phyloP scores from a whole-genome alignment of 441 rosid species.

The Croton laevigatus region DNA sequence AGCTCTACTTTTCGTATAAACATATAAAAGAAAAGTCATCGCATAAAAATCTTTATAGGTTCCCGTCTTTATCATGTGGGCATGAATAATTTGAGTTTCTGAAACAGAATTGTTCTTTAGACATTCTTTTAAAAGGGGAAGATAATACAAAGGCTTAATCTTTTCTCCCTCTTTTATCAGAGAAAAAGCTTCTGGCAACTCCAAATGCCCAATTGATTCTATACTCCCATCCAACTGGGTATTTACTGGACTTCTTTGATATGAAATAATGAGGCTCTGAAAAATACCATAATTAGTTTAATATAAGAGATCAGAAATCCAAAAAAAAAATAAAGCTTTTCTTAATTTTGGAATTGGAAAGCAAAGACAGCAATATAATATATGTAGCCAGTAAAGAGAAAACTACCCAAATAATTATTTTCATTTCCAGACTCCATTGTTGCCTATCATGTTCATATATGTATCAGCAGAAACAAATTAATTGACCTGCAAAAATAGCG shows the following conservation, averaged over 20 bases:
- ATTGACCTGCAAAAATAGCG: neutral
- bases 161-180: constrained; percentile 24
- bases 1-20: constrained; percentile 48
- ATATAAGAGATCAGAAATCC: constrained; percentile 17
- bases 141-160: constrained; percentile 32
- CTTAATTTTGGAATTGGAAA: neutral
- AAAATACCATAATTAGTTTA: constrained; percentile 12
- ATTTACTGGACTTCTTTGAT: constrained; percentile 23
- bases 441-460: neutral
- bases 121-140: constrained; percentile 50
- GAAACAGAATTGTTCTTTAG: constrained; percentile 32
- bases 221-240: constrained; percentile 29
- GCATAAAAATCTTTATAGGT: constrained; percentile 29
- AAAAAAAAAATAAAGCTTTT: neutral
- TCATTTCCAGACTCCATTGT: neutral
- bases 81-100: constrained; percentile 36
- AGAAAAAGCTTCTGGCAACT: constrained; percentile 38
- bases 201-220: constrained; percentile 26
- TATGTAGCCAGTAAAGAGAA: neutral
- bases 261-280: constrained; percentile 33
- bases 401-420: neutral
- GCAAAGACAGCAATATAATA: neutral
- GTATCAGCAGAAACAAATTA: neutral
- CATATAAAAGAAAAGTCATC: constrained; percentile 43
- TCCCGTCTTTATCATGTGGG: constrained; percentile 47